phyloP scores from a whole-genome alignment of 164 flowering plant genomes.

The Kingdonia uniflora region DNA sequence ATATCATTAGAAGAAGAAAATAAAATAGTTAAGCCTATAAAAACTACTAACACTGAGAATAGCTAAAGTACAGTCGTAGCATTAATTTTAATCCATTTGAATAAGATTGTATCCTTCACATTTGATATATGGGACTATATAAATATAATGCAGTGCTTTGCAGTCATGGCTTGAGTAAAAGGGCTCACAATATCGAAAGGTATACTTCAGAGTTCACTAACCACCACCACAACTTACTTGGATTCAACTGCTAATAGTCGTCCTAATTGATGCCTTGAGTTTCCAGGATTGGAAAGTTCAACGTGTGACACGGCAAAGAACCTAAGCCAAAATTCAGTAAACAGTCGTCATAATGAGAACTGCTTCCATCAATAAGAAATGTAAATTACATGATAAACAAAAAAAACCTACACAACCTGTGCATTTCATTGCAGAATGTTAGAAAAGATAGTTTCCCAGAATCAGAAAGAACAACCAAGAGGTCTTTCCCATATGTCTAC shows the following conservation, averaged over 20 bases:
- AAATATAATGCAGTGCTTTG: no score
- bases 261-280: constrained; percentile 73
- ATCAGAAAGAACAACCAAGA: constrained; percentile 74
- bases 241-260: constrained; percentile 81
- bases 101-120: no score
- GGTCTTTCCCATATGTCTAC: constrained; percentile 63
- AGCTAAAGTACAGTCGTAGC: no score
- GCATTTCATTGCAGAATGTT: constrained; percentile 79
- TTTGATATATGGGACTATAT: no score
- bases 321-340: constrained; percentile 30
- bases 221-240: constrained; percentile 30
- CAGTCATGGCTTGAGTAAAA: no score
- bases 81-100: no score
- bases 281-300: constrained; percentile 79
- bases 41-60: no score
- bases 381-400: not conserved
- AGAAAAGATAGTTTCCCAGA: constrained; percentile 92
- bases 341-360: not conserved
- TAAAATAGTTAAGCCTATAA: no score
- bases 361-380: not conserved
- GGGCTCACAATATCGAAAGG: no score
- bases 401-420: constrained; percentile 48
- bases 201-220: not conserved
- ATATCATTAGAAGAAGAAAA: no score
- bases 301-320: constrained; percentile 66